Evolutionary conservation across 257 asterid species (phyloP).

Genomic region (Striga asiatica): DNA sequence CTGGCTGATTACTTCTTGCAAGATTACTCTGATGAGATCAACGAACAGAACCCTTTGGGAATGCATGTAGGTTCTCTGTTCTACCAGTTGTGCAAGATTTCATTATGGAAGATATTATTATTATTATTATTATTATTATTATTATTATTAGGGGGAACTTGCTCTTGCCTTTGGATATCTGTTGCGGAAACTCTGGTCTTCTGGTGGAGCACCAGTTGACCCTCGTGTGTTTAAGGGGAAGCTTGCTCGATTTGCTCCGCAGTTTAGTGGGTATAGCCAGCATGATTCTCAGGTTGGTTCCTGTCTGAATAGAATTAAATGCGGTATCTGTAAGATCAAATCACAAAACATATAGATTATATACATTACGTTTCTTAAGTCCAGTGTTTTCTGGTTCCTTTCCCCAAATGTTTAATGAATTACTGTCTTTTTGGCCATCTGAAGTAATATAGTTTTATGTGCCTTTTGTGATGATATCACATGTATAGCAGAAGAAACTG

Average conservation of each 20-base stretch:
- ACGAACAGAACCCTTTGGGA: slow-evolving; percentile 77
- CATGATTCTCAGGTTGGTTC: slow-evolving; percentile 87
- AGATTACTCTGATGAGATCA: slow-evolving; percentile 77
- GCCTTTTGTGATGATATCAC: too few relatives aligned
- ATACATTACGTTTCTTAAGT: too few relatives aligned
- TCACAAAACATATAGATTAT: too few relatives aligned
- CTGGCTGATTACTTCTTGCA: slow-evolving; percentile 75
- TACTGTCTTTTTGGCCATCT: too few relatives aligned
- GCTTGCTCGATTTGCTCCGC: slow-evolving; percentile 98
- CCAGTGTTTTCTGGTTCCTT: too few relatives aligned
- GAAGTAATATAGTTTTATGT: too few relatives aligned
- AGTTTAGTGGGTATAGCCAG: slow-evolving; percentile 95
- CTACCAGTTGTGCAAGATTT: slow-evolving; percentile 17
- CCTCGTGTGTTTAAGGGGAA: slow-evolving; percentile 88
- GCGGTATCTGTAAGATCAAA: too few relatives aligned
- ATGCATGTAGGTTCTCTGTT: slow-evolving; percentile 59
- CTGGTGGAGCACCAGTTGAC: slow-evolving; percentile 76
- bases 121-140: slow-evolving; percentile 17
- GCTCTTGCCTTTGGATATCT: slow-evolving; percentile 89
- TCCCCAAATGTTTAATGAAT: too few relatives aligned
- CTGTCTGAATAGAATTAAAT: too few relatives aligned
- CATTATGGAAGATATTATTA: background rate
- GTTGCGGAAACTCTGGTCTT: slow-evolving; percentile 87
- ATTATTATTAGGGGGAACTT: slow-evolving; percentile 84
- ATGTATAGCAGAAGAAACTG: too few relatives aligned